These are phyloP conservation scores for Quercus suber DNA, from an alignment of 306 rosid species.

Conservation along the genomic window DNA sequence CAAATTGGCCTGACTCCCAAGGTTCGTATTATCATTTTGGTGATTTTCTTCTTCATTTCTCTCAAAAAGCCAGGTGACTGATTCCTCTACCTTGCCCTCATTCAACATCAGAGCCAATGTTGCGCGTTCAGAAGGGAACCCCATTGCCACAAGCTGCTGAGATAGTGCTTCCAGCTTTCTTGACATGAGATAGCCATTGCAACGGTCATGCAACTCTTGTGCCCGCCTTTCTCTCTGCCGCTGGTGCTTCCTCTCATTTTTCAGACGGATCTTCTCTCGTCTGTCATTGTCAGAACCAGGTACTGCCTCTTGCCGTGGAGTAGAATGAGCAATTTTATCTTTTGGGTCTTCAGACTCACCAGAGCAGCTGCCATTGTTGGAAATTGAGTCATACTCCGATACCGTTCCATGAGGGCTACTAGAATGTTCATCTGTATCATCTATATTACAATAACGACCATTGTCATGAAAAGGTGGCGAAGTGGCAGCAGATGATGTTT, in stretches of 20 bases:
- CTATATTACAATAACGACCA: conserved; percentile 52
- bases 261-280: conserved; percentile 77
- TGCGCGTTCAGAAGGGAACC: conserved; percentile 62
- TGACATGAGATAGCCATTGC: conserved; percentile 69
- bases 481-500: conserved; percentile 43
- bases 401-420: conserved; percentile 48
- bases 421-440: conserved; percentile 67
- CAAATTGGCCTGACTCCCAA: conserved; percentile 43
- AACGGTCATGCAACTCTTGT: conserved; percentile 79
- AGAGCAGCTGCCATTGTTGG: conserved; percentile 86
- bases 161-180: conserved; percentile 78
- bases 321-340: conserved; percentile 45
- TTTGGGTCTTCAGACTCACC: conserved; percentile 86
- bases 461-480: conserved; percentile 40
- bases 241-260: conserved; percentile 89
- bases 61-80: conserved; percentile 71
- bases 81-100: conserved; percentile 72
- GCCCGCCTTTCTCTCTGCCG: conserved; percentile 87
- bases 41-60: conserved; percentile 50
- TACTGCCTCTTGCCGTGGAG: conserved; percentile 44
- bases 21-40: conserved; percentile 25
- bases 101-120: conserved; percentile 65
- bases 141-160: conserved; percentile 74
- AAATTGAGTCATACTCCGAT: conserved; percentile 69
- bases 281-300: conserved; percentile 78